Evolutionary conservation across 2,329 filamentous ascomycete species (phyloP), one percentile per base, ranked within the genome.

Genomic region (Ascochyta rabiei): DNA sequence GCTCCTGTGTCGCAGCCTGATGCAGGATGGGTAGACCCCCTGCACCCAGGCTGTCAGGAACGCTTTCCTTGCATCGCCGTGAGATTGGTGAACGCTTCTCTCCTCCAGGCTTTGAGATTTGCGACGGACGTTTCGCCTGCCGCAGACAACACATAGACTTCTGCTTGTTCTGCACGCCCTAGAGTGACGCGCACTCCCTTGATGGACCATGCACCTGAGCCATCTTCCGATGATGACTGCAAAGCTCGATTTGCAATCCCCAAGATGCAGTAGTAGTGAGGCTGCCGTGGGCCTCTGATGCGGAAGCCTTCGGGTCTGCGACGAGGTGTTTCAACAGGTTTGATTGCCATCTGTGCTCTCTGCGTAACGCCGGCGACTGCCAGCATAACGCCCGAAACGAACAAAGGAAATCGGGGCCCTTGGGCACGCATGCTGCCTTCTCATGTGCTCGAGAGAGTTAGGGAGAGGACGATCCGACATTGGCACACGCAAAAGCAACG

Each of bases 391-490:
- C 26, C 19, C 43, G 41, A 39, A 51, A 51, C 38, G 15, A 47
- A 12, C n/a, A 35, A 19, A 30, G 43, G 12, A 9, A 15, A 18
- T 6, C 30, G 39, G 37, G 26, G 33, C 34, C 12, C 19, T 51
- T 23, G 16, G 33, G 53, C 43, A 48, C 43, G 34, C 26, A 35
- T 18, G 30, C 35, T 28, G 53, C 16, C 19, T 34, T 18, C 18
- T 40, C 28, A 19, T 28, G 16, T 40, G 40, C 18, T 30, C 26
- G 19, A 37, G 39, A 33, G 38, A 21, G 30, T 31, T 51, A 51
- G 44, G 39, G 43, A 48, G 31, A 50, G 33, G 48, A 45, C 16
- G 45, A 68, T 69, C 48, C 71, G 43, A 56, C 57, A 42, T 38
- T 12, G 49, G 49, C 50, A 56, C 47, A 30, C 47, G 47, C 31